These are phyloP conservation scores for Arxiozyma heterogenica DNA, from an alignment of 1,139 yeast genomes.

Conservation along the genomic window DNA sequence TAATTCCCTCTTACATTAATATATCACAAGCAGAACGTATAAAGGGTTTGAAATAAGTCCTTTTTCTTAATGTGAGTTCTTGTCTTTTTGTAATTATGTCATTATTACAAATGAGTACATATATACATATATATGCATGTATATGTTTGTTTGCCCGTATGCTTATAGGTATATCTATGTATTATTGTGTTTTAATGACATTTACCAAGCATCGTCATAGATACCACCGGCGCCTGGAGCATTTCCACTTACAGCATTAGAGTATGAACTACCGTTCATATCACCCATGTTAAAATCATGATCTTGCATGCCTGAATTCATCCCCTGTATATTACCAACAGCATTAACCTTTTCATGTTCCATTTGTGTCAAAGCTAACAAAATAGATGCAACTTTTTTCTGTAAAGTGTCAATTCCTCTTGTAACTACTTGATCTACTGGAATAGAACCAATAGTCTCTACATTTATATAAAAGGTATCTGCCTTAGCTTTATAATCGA, in stretches of 20 bases:
- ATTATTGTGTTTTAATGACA: neutral
- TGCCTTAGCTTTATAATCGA: conserved; percentile 80
- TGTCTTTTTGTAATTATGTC: neutral
- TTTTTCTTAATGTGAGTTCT: neutral
- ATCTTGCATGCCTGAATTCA: conserved; percentile 34
- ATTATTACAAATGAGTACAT: conserved; percentile 1
- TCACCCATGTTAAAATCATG: conserved; percentile 40
- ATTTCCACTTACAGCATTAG: conserved; percentile 24
- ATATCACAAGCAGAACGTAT: neutral
- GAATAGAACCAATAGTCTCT: conserved; percentile 83
- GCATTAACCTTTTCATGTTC: conserved; percentile 43
- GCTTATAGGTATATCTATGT: too few species aligned
- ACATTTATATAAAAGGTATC: conserved; percentile 74
- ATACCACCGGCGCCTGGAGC: conserved; percentile 20
- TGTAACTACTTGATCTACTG: conserved; percentile 81
- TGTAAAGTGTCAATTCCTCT: conserved; percentile 80
- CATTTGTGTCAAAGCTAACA: conserved; percentile 64
- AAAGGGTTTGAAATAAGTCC: too few species aligned
- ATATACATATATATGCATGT: neutral
- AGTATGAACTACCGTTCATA: conserved; percentile 36
- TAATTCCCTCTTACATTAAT: too few species aligned
- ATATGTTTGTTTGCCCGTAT: too few species aligned
- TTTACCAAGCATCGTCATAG: conserved; percentile 29
- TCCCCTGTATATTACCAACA: conserved; percentile 37
- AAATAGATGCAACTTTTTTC: conserved; percentile 81